A percentile compares a stretch with the other conserved stretches of the same genome.
Conservation (phyloP, 306 rosid species). For the Quercus alba region DNA sequence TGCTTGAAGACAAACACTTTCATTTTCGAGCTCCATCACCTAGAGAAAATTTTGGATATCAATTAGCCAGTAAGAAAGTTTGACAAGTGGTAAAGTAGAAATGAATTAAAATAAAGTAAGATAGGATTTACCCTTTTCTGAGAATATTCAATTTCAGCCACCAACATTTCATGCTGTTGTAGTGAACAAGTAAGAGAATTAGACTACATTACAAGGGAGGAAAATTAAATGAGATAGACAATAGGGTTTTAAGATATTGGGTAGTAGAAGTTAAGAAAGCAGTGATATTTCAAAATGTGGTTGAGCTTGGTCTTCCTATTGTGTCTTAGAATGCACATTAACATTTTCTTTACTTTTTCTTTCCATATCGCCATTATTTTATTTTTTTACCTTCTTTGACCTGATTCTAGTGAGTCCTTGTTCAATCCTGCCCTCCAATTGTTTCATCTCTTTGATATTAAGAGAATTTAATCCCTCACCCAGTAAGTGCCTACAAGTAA, state of each 20-base stretch:
- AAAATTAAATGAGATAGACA: neutral
- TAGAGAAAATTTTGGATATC: conserved; percentile 1
- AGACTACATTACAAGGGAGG: neutral
- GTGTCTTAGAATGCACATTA: no score
- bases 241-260: neutral
- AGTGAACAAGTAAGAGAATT: neutral
- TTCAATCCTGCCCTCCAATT: conserved; percentile 86
- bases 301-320: no score
- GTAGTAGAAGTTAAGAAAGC: no score
- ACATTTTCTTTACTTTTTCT: no score
- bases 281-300: no score
- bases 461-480: conserved; percentile 83
- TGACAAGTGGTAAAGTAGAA: neutral
- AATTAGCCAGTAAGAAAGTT: neutral
- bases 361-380: no score
- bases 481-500: conserved; percentile 67
- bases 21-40: conserved; percentile 88
- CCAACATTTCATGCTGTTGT: conserved; percentile 75
- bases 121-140: conserved; percentile 66
- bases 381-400: conserved; percentile 67
- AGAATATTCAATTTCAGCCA: conserved; percentile 74
- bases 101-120: neutral
- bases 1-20: conserved; percentile 77
- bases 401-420: conserved; percentile 81
- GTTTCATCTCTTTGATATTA: conserved; percentile 82